Conservation (phyloP, 495 filamentous ascomycete species). For the Aspergillus ellipticus region DNA sequence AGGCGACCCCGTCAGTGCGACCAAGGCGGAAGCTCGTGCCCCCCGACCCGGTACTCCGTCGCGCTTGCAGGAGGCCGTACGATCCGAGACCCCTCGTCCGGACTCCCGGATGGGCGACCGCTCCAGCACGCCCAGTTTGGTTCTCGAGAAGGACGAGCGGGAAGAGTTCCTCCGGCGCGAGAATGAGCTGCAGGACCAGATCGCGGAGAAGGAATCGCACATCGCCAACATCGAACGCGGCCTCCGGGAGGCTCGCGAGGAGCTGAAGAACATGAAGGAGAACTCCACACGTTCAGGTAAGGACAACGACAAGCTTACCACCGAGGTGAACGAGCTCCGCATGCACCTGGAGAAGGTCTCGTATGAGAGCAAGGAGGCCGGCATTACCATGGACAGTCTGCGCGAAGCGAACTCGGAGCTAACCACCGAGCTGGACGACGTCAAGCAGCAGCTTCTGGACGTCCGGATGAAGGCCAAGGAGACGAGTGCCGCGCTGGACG, state of each 20-base stretch:
- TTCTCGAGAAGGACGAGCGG: constrained; percentile 91
- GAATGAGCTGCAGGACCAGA: constrained; percentile 94
- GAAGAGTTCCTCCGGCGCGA: constrained; percentile 94
- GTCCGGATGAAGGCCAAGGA: constrained; percentile 94
- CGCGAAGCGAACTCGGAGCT: constrained; percentile 95
- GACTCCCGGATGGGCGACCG: constrained; percentile 85
- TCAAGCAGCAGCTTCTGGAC: constrained; percentile 95
- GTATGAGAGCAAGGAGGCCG: constrained; percentile 93
- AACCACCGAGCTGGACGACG: constrained; percentile 84
- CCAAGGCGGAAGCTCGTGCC: constrained; percentile 57
- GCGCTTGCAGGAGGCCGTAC: constrained; percentile 54
- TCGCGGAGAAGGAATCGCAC: constrained; percentile 86
- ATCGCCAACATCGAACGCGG: constrained; percentile 72
- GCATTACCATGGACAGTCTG: constrained; percentile 95
- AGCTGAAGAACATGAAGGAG: constrained; percentile 76
- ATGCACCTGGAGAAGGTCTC: constrained; percentile 95
- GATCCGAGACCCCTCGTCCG: constrained; percentile 61
- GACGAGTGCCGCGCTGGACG: constrained; percentile 78
- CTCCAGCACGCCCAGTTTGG: constrained; percentile 80
- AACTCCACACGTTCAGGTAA: constrained; percentile 74
- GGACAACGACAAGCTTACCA: constrained; percentile 79
- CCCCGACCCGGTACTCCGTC: constrained; percentile 79
- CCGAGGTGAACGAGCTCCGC: constrained; percentile 83
- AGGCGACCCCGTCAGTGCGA: constrained; percentile 50
- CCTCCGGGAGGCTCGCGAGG: constrained; percentile 76